phyloP scores from a whole-genome alignment of 2,329 filamentous ascomycete species.

The Xylaria sp. region DNA sequence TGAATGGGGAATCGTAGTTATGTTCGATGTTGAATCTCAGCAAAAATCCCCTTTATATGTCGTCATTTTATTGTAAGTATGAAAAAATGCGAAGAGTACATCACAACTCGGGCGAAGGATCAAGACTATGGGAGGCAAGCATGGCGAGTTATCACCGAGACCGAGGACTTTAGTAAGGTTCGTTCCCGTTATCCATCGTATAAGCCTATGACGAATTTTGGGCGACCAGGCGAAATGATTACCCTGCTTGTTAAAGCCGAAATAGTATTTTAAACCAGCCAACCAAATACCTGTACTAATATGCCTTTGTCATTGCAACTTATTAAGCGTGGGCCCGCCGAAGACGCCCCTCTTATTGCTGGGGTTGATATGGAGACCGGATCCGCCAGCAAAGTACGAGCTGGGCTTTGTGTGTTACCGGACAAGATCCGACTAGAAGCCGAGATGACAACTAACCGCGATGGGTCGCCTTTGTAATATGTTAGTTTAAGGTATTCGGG shows the following conservation, averaged over 20 bases:
- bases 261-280: background rate
- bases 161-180: background rate
- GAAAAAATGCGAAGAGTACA: background rate
- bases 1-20: background rate
- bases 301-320: background rate
- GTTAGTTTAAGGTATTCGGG: background rate
- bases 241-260: constrained; percentile 19
- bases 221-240: constrained; percentile 28
- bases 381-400: background rate
- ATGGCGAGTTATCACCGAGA: constrained; percentile 17
- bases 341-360: constrained; percentile 13
- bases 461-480: too few relatives aligned
- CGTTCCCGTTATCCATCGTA: background rate
- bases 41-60: background rate
- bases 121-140: too few relatives aligned
- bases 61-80: background rate
- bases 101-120: background rate
- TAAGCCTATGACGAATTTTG: constrained; percentile 14
- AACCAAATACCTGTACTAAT: too few relatives aligned
- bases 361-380: background rate
- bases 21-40: background rate
- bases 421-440: background rate
- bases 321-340: constrained; percentile 9
- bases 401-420: background rate
- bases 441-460: background rate